Conservation (phyloP, 2,329 filamentous ascomycete genomes). For the Chrysoporthe deuterocubensis region DNA sequence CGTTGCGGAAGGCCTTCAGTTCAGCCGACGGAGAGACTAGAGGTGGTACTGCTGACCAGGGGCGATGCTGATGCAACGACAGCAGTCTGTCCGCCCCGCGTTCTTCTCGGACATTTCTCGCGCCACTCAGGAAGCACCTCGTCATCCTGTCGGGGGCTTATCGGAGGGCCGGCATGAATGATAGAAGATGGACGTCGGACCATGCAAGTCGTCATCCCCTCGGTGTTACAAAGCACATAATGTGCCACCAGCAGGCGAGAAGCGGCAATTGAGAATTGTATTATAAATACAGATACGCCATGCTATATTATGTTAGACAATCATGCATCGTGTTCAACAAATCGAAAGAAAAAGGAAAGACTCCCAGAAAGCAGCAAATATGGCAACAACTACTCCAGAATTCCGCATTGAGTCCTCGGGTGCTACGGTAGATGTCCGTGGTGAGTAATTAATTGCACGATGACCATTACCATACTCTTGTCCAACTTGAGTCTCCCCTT, state of each 20-base stretch:
- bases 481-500: not conserved
- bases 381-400: slow-evolving; percentile 22
- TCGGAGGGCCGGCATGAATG: not conserved
- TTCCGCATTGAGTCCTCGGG: slow-evolving; percentile 15
- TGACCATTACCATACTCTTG: not conserved
- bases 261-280: no score
- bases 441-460: slow-evolving; percentile 3
- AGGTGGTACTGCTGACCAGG: not conserved
- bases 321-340: no score
- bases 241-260: no score
- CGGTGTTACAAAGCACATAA: no score
- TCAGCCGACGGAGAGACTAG: slow-evolving; percentile 10
- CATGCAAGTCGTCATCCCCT: no score
- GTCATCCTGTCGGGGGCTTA: no score
- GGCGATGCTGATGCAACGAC: not conserved
- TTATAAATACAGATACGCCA: no score
- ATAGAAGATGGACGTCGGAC: not conserved
- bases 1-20: slow-evolving; percentile 34
- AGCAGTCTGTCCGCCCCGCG: not conserved
- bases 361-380: not conserved
- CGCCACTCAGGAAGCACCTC: not conserved
- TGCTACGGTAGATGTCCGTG: slow-evolving; percentile 24
- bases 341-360: not conserved
- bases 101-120: not conserved
- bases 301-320: no score